phyloP scores from a whole-genome alignment of 352 stramenopile species.

The Blastocystis sp. region DNA sequence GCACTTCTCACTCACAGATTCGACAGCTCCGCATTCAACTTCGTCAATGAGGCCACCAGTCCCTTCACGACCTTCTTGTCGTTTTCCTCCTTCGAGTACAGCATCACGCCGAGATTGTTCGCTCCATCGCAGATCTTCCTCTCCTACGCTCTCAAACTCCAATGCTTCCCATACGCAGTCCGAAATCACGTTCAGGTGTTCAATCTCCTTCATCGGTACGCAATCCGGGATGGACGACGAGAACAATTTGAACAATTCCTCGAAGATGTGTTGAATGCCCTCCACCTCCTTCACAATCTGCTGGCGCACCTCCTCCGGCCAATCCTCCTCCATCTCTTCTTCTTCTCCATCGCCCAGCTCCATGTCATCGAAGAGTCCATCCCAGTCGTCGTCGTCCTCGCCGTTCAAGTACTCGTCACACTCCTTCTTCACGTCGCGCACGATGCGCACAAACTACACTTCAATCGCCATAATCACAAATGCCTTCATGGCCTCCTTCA shows the following conservation, averaged over 20 bases:
- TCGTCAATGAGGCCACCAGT: neutral
- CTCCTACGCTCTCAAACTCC: neutral
- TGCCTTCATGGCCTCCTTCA: conserved; percentile 38
- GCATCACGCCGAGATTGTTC: conserved; percentile 28
- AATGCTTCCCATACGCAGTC: neutral
- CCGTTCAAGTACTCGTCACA: neutral
- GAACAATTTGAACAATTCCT: conserved; percentile 44
- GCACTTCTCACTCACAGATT: neutral
- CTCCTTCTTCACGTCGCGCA: conserved; percentile 31
- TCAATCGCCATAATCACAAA: neutral
- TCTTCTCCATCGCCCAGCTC: neutral
- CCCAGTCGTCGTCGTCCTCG: conserved; percentile 53
- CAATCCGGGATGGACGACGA: neutral
- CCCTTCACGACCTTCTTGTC: neutral
- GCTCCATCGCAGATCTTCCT: conserved; percentile 16
- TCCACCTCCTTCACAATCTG: neutral
- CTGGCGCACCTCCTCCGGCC: conserved; percentile 11
- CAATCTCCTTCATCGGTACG: neutral
- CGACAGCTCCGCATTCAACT: neutral
- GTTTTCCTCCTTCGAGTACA: conserved; percentile 18
- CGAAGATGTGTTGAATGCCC: conserved; percentile 14
- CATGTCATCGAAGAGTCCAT: conserved; percentile 24
- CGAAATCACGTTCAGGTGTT: conserved; percentile 13
- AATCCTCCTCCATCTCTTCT: neutral
- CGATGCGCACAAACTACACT: neutral